These are phyloP conservation scores for Chenopodium suecicum DNA, from an alignment of 148 eudicot species.

Conservation along the genomic window DNA sequence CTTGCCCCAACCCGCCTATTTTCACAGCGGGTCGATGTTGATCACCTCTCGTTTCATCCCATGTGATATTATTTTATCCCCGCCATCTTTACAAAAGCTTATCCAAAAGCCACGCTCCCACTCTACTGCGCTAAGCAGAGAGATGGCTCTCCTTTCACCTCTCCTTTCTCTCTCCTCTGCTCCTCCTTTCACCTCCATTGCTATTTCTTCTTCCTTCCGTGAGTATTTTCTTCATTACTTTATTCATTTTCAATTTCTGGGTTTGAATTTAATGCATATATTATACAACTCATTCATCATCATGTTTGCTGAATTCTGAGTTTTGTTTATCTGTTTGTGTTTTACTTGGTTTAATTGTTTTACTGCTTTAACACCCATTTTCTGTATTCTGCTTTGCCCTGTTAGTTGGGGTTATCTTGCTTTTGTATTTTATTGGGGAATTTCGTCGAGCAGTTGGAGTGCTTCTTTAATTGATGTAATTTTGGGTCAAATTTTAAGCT, in stretches of 20 bases:
- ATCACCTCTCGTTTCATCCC: too few species aligned
- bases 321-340: neutral
- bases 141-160: conserved; percentile 33
- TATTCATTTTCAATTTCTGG: neutral
- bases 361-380: conserved; percentile 1
- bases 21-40: too few species aligned
- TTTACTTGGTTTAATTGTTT: neutral
- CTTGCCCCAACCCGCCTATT: too few species aligned
- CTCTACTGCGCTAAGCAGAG: neutral
- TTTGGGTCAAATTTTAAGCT: neutral
- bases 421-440: conserved; percentile 16
- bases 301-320: neutral
- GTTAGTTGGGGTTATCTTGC: neutral
- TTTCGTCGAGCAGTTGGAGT: conserved; percentile 29
- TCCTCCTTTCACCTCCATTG: conserved; percentile 12
- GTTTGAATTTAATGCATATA: neutral
- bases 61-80: neutral
- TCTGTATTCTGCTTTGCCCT: neutral
- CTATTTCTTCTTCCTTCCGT: conserved; percentile 14
- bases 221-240: neutral
- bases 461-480: conserved; percentile 11
- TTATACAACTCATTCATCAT: neutral
- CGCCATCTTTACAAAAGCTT: conserved; percentile 10
- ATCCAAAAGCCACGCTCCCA: conserved; percentile 9
- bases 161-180: conserved; percentile 23